Base-by-base conservation (phyloP, 2,329 filamentous ascomycete genomes). In the Tolypocladium cylindrosporum region DNA sequence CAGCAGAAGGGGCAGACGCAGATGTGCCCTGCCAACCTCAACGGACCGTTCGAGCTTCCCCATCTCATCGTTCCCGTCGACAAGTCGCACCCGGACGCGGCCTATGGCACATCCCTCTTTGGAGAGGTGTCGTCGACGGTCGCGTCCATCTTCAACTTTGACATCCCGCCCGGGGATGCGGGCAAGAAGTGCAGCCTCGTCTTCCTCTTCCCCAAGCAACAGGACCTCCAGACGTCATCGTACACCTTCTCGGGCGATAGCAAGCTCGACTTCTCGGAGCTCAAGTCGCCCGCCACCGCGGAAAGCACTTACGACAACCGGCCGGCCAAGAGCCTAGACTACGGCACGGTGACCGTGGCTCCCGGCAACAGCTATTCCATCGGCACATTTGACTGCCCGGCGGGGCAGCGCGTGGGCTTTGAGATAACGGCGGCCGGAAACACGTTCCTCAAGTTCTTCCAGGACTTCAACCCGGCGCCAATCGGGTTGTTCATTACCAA, bases 111-210 rank as follows among this genome's bases (percentile, higher is more conserved):
- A 2, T 77, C 76, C 1, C 80, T 75, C 71, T 79, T 81, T 61
- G 85, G 83, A 56, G 77, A 78, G 13, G 74, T 87, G 42, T 80
- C 79, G 14, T 70, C 75, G 21, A 75, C 73, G 57, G 69, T 81
- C 54, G 81, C 80, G 11, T 79, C 80, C 14, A 79, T 88, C 66
- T 89, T 86, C 79, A 87, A 87, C 74, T 89, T 89, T 71, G 84
- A 87, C 66, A 81, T 89, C 50, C 81, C 81, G 1, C 61, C 70
- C 4, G 70, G 72, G 6, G 77, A 83, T 63, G 64, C 74, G 10
- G 82, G 81, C 63, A 82, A 83, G 71, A 81, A 73, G 8, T 90
- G 86, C 74, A 80, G 77, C 57, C 74, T 89, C 10, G 74, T 85
- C 58, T 89, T 89, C 79, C 74, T 87, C 51, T 81, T 88, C 71